Conservation (phyloP, 2,329 filamentous ascomycete species). For the Huntiella moniliformis region DNA sequence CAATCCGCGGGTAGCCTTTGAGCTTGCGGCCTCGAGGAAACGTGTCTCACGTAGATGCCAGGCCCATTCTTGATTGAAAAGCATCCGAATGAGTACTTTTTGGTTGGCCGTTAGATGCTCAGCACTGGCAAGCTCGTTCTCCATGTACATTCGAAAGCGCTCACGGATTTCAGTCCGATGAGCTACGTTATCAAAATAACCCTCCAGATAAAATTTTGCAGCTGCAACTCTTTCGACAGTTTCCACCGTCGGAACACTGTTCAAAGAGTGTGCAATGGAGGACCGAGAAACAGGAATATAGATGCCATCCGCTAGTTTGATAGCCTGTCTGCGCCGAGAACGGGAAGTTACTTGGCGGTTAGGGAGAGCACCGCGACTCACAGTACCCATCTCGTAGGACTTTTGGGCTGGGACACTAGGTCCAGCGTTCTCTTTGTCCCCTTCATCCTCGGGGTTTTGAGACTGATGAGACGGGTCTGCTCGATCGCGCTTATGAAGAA, state of each 20-base stretch:
- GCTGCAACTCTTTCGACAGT: conserved; percentile 66
- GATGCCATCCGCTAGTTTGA: background rate
- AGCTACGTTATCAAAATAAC: conserved; percentile 57
- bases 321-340: background rate
- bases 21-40: conserved; percentile 44
- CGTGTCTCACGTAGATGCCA: conserved; percentile 57
- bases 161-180: conserved; percentile 22
- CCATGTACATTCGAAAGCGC: conserved; percentile 19
- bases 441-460: background rate
- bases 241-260: conserved; percentile 18
- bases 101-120: conserved; percentile 36
- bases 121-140: conserved; percentile 34
- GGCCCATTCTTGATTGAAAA: conserved; percentile 50
- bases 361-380: background rate
- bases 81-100: conserved; percentile 30
- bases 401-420: background rate
- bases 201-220: conserved; percentile 74
- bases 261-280: background rate
- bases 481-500: background rate
- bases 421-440: background rate
- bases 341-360: background rate
- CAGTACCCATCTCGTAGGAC: background rate
- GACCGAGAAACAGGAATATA: background rate
- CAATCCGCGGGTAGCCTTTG: conserved; percentile 18
- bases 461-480: background rate